Base-by-base conservation (phyloP, 768 basidiomycete species). In the Clitopilus passeckerianus region DNA sequence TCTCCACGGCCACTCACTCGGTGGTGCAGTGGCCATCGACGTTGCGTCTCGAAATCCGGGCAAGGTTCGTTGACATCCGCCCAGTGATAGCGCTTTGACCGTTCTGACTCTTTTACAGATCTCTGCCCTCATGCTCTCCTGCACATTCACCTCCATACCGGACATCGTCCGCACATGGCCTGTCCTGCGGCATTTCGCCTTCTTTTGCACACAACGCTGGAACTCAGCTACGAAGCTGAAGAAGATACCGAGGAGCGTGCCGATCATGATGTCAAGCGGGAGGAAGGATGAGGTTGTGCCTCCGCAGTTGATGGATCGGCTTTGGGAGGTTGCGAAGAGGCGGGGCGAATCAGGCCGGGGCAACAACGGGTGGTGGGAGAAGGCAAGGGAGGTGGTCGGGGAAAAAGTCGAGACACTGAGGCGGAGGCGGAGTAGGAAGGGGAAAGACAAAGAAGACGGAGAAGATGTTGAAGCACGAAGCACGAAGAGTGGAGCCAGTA, bases 1-100 rank as follows among this genome's bases (percentile, higher is more conserved):
- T 43, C 63, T 91, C 1, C 91, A 83, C 62, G 90, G 90, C 1
- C 86, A 89, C 64, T 89, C 85, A 8, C 86, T 95, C 34, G 95
- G 95, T 15, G 94, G 94, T 5, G 95, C 91, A 0, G 93, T 96
- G 6, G 84, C 90, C 3, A 88, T 96, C 50, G 86, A 93, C 71
- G 85, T 93, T 7, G 89, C 89, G 0, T 84, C 84, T 58, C 79
- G 80, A 9, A 94, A 93, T 67, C 76, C 85, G 0, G 71, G 80
- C 34, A 79, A 84, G 59, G 89, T 86, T 60, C 44, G 76, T 72
- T 33, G 14, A 20, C 15, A 10, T 7, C 54, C 6, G 53, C 46
- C 22, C 24, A 6, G 7, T 7, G 27, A 7, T 30, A 4, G 27
- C 54, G 10, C 54, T 22, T 34, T 34, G 14, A 27, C 55, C 8